Evolutionary conservation across 805 yeast genomes (phyloP).

Genomic region (Candida krabiensis): DNA sequence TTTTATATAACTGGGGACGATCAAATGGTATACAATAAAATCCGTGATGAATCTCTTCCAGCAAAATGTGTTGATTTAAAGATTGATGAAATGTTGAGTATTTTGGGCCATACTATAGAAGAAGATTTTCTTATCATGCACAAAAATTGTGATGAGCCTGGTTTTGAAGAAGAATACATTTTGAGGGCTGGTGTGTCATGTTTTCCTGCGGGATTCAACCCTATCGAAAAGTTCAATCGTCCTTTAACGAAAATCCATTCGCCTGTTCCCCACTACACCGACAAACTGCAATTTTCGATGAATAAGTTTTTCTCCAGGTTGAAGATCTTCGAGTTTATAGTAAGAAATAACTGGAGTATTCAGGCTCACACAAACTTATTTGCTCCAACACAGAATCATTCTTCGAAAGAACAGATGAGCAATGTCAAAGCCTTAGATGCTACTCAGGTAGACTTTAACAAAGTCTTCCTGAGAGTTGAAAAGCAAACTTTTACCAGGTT

Average conservation of each 20-base stretch:
- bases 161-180: constrained; percentile 52
- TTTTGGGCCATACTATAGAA: constrained; percentile 41
- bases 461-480: constrained; percentile 58
- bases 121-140: constrained; percentile 63
- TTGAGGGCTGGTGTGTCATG: constrained; percentile 57
- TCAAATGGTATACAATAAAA: constrained; percentile 35
- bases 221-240: constrained; percentile 48
- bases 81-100: constrained; percentile 15
- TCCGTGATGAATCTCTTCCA: constrained; percentile 43
- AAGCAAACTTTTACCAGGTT: constrained; percentile 56
- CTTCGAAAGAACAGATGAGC: constrained; percentile 33
- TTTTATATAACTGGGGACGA: constrained; percentile 34
- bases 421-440: constrained; percentile 36
- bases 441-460: constrained; percentile 40
- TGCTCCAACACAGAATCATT: constrained; percentile 46
- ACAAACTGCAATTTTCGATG: constrained; percentile 61
- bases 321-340: constrained; percentile 53
- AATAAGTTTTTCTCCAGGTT: constrained; percentile 61
- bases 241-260: constrained; percentile 62
- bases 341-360: constrained; percentile 68
- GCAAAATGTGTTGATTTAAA: constrained; percentile 13
- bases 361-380: constrained; percentile 58
- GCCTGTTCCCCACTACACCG: constrained; percentile 69
- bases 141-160: constrained; percentile 37
- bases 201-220: constrained; percentile 76